Evolutionary conservation across 1,284 basidiomycete genomes (phyloP), one percentile per base, ranked within the genome.

Genomic region (Gomphus sp.): DNA sequence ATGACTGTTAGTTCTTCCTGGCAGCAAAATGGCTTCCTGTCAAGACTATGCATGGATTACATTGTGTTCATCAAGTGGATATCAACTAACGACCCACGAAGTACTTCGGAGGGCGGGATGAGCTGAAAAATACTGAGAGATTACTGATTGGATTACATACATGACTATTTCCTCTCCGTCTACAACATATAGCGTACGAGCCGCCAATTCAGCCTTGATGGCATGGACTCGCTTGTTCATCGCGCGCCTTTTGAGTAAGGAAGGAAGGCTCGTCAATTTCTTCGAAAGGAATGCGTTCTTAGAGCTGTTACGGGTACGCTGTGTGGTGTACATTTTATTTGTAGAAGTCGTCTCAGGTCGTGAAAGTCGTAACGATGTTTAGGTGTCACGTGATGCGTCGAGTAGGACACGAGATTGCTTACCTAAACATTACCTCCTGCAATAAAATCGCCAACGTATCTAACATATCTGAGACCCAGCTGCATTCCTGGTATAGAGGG

Each of bases 1-100:
- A 59, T 59, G 58, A 48, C 28, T 16, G 51, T 18, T 14, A 59
- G 52, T 48, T 59, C 58, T 18, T 59, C 58, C 16, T 59, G 58
- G 34, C 58, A 59, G 41, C 58, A 59, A 33, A 59, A 59, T 28
- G 58, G 58, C 36, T 59, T 59, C 22, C 52, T 53, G 43, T 59
- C 58, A 41, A 59, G 51, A 6, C 58, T 59, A 41, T 12, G 33
- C 34, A n/a, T 10, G 9, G 14, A 12, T n/a, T 50, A 12, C 12
- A 49, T 11, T 36, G n/a, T 31, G 47, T 36, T 8, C 18, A 2
- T 25, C 37, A 52, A 28, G 5, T 18, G 18, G 44, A 58, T 43
- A 14, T 37, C n/a, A n/a, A 18, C 16, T n/a, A 48, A 53, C n/a
- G 37, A 52, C 58, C 22, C 39, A 59, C 58, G 58, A 59, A 28